Evolutionary conservation across 257 asterid genomes (phyloP), one percentile per base, ranked within the genome.

Genomic region (Ilex asprella): DNA sequence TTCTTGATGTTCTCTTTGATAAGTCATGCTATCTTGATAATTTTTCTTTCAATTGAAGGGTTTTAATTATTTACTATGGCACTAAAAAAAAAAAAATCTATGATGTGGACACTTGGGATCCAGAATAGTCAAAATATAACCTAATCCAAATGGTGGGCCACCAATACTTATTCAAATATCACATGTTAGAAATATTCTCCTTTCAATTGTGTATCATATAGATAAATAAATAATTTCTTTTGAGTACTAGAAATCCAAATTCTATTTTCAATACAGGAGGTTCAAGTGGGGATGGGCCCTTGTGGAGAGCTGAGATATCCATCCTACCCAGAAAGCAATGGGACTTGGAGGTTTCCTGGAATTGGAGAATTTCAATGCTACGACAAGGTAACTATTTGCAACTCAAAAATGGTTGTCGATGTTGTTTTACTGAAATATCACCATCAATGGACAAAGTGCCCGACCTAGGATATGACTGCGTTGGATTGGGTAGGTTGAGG

Each of bases 231-330:
- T 63, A 59, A 69, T 16, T 56, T 50, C 70, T 55, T 56, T 56
- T 62, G 67, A 70, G 54, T 70, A 58, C 49, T 30, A 62, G 27
- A 67, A 59, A 67, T 61, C 46, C 62, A 43, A 29, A 63, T 72
- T 30, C 56, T 39, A 44, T 67, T 39, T 50, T 29, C 54, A 69
- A 62, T 81, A 81, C 79, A 85, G 97, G 98, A 88, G 70, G 66
- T 91, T 31, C 98, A 91, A 84, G 96, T 91, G 55, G 96, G 98
- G 9, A 72, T 92, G 95, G 98, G 98, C 59, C 98, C 98, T 30
- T 86, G 95, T 63, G 97, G 95, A 67, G 97, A 92, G 80, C 82
- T 89, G 51, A 89, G 98, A 79, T 92, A 92, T 79, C 97, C 97
- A 66, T 81, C 98, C 55, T 92, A 92, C 60, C 97, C 96, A 60